A percentile compares a stretch with the other conserved stretches of the same genome.
These are phyloP conservation scores for Colletotrichum tropicicola DNA, from an alignment of 2,329 filamentous ascomycete genomes.

Conservation along the genomic window DNA sequence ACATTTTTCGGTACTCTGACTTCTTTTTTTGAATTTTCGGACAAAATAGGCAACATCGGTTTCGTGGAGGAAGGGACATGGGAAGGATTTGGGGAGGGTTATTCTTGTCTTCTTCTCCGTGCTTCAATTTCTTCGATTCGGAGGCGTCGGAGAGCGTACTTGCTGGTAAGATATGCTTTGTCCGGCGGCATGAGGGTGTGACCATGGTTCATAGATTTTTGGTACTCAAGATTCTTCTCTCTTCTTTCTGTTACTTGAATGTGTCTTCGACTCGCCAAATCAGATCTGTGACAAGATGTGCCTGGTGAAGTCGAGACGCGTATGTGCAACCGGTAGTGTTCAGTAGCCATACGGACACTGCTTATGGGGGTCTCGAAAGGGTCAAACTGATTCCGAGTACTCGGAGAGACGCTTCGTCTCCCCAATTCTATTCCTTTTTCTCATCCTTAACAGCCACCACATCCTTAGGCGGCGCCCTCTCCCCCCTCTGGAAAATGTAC, in stretches of 20 bases:
- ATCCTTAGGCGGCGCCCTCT: conserved; percentile 43
- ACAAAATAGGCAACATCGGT: no score
- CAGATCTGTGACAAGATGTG: no score
- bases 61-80: no score
- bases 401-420: no score
- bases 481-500: conserved; percentile 69
- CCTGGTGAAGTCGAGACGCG: no score
- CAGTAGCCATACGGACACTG: no score
- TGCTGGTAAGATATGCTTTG: conserved; percentile 26
- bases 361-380: no score
- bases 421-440: not conserved
- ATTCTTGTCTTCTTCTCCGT: not conserved
- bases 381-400: no score
- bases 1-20: no score
- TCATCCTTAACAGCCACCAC: not conserved
- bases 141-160: conserved; percentile 29
- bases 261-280: no score
- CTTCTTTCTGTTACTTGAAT: not conserved
- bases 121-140: not conserved
- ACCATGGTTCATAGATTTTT: conserved; percentile 9
- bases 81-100: no score
- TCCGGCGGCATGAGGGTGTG: conserved; percentile 5
- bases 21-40: not conserved
- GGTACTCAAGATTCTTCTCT: not conserved
- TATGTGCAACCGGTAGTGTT: no score